Base-by-base conservation (phyloP, 352 stramenopile genomes). In the Globisporangium mamillatum region DNA sequence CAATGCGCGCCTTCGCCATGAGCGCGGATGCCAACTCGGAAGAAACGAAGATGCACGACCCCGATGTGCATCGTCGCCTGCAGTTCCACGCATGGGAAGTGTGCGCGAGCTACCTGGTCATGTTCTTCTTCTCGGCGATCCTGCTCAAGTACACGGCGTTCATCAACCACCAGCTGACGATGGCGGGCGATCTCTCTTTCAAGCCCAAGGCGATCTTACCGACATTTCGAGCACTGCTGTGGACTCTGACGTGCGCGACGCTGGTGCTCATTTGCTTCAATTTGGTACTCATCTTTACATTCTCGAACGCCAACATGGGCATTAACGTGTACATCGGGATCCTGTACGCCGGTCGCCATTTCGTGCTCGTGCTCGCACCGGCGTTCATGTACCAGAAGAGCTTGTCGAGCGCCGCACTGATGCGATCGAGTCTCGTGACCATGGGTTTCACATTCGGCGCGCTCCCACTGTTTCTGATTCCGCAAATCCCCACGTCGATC, bases 371-470 rank as follows among this genome's bases (percentile, higher is more conserved):
- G 48, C 82, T 83, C 58, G 73, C 86, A 38, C 77, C 79, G 22
- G 66, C 84, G 14, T 90, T 88, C 69, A 82, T 90, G 70, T 69
- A 80, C 32, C 78, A 90, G 54, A 90, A 84, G 67, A 90, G 78
- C 32, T 66, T 90, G 67, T n/a, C 76, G 65, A 20, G 73, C 75
- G 34, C 74, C 75, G 58, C 72, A 70, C 48, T 80, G 64, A 22
- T 76, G 56, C 64, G 64, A 4, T 41, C 64, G 29, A 44, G 32
- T 57, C 22, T 64, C 41, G 29, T 60, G 44, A 59, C 80, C 7
- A 44, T 82, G 41, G 34, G 78, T 12, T 65, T 86, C 54, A 81
- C 78, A 1, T 41, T 89, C n/a, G 50, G 70, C 75, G 36, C 58
- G 73, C 20, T 83, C 73, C 32, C 27, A 22, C 41, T 69, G 12